Evolutionary conservation across 2,329 filamentous ascomycete species (phyloP).

Genomic region (Talaromyces funiculosus): DNA sequence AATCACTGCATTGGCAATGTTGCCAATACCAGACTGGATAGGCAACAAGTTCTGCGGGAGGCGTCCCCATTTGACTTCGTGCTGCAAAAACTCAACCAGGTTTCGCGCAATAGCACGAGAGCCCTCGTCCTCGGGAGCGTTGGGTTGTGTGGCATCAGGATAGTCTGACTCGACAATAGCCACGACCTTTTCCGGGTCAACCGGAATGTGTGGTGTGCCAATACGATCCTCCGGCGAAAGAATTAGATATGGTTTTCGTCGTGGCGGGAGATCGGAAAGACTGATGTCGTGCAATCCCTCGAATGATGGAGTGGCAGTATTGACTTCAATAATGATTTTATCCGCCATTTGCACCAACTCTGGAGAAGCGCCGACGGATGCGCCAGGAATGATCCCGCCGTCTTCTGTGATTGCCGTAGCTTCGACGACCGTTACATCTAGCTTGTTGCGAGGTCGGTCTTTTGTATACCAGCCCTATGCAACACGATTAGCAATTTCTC

Average conservation of each 20-base stretch:
- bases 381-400: slow-evolving; percentile 81
- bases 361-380: slow-evolving; percentile 76
- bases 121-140: slow-evolving; percentile 67
- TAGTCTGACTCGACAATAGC: slow-evolving; percentile 82
- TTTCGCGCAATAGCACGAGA: slow-evolving; percentile 70
- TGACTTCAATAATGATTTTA: slow-evolving; percentile 89
- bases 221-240: slow-evolving; percentile 83
- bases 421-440: slow-evolving; percentile 81
- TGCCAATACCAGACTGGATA: slow-evolving; percentile 82
- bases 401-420: slow-evolving; percentile 82
- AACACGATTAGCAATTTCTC: neutral
- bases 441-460: slow-evolving; percentile 64
- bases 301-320: slow-evolving; percentile 77
- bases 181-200: slow-evolving; percentile 79
- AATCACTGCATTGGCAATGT: slow-evolving; percentile 88
- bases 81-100: slow-evolving; percentile 78
- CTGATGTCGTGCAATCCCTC: slow-evolving; percentile 88
- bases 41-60: slow-evolving; percentile 72
- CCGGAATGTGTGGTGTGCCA: slow-evolving; percentile 72
- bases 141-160: slow-evolving; percentile 68
- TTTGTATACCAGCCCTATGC: slow-evolving; percentile 72
- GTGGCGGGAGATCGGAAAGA: slow-evolving; percentile 76
- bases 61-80: slow-evolving; percentile 73
- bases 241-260: slow-evolving; percentile 77
- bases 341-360: slow-evolving; percentile 87